A percentile compares a stretch with the other conserved stretches of the same genome.
These are phyloP conservation scores for Mediolabrus comicus DNA, from an alignment of 108 stramenopile species.

Conservation along the genomic window DNA sequence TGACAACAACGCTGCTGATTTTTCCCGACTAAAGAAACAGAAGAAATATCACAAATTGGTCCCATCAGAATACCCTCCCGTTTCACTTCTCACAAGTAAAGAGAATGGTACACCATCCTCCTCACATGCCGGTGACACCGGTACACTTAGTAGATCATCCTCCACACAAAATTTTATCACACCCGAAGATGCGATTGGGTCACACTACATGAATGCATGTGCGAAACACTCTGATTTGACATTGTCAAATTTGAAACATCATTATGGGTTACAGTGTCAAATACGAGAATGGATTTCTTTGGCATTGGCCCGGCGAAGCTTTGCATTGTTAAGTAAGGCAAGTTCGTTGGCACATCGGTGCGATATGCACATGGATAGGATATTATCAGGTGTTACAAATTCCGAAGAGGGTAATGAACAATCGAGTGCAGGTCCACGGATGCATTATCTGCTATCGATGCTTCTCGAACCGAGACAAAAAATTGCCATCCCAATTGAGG, in stretches of 20 bases:
- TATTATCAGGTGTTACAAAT: slow-evolving; percentile 18
- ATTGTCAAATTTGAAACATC: slow-evolving; percentile 15
- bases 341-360: slow-evolving; percentile 24
- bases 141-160: background rate
- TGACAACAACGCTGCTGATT: no score
- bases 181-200: background rate
- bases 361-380: slow-evolving; percentile 45
- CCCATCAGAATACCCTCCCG: background rate
- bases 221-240: background rate
- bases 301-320: slow-evolving; percentile 35
- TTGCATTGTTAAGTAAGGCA: slow-evolving; percentile 28
- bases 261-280: slow-evolving; percentile 40
- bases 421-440: background rate
- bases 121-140: background rate
- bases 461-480: slow-evolving; percentile 11
- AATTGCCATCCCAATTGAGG: slow-evolving; percentile 13
- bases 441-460: slow-evolving; percentile 24
- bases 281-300: slow-evolving; percentile 44
- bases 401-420: background rate
- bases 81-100: background rate
- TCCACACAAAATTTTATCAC: background rate
- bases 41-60: background rate
- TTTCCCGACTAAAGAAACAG: background rate
- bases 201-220: background rate
- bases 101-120: background rate